Evolutionary conservation across 805 yeast genomes (phyloP).

Genomic region (Candida rishiriensis): DNA sequence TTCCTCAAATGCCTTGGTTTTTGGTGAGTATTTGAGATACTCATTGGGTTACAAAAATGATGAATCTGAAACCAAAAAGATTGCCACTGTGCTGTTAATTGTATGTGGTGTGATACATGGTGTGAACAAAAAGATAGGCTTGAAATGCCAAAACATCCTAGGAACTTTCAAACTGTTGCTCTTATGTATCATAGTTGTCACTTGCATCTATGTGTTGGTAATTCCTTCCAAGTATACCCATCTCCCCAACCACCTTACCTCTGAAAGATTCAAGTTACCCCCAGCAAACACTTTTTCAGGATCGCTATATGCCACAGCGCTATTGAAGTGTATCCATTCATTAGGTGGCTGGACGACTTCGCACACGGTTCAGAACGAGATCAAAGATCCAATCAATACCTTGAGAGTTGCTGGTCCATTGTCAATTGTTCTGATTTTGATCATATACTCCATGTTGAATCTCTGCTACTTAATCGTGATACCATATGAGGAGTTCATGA

Average conservation of each 20-base stretch:
- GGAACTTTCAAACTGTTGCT: slow-evolving; percentile 40
- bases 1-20: slow-evolving; percentile 42
- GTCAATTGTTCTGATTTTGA: slow-evolving; percentile 34
- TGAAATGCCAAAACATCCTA: slow-evolving; percentile 38
- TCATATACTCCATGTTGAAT: slow-evolving; percentile 38
- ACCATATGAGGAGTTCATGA: slow-evolving; percentile 37
- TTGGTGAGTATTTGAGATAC: slow-evolving; percentile 44
- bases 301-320: slow-evolving; percentile 37
- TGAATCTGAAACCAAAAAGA: slow-evolving; percentile 22
- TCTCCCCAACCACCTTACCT: slow-evolving; percentile 16
- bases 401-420: slow-evolving; percentile 42
- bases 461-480: slow-evolving; percentile 41
- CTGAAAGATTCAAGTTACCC: slow-evolving; percentile 11
- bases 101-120: slow-evolving; percentile 33
- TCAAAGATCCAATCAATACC: slow-evolving; percentile 41
- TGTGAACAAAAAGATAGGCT: slow-evolving; percentile 37
- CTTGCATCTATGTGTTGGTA: slow-evolving; percentile 37
- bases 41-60: slow-evolving; percentile 33
- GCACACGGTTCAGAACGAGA: slow-evolving; percentile 45
- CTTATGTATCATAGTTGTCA: slow-evolving; percentile 33
- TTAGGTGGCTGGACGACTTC: slow-evolving; percentile 47
- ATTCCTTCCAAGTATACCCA: slow-evolving; percentile 29
- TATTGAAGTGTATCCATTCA: slow-evolving; percentile 43
- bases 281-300: slow-evolving; percentile 26
- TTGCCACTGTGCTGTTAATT: slow-evolving; percentile 15